Conservation (phyloP, 2,329 filamentous ascomycete species). For the Neurospora crassa region DNA sequence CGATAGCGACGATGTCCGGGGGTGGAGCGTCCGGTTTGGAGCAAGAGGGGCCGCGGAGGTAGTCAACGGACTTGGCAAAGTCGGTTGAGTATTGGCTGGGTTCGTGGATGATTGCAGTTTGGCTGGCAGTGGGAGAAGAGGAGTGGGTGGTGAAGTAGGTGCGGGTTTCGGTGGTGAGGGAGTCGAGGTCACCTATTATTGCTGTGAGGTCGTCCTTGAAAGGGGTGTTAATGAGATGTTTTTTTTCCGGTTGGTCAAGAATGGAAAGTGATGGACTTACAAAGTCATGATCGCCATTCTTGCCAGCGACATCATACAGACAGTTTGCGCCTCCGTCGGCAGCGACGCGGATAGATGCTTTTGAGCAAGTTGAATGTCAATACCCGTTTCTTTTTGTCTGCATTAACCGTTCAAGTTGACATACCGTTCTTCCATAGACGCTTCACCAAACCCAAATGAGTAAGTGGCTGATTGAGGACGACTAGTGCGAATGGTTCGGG, state of each 20-base stretch:
- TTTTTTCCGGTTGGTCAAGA: not conserved
- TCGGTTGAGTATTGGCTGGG: constrained; percentile 84
- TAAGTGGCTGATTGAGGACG: constrained; percentile 43
- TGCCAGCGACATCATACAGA: constrained; percentile 37
- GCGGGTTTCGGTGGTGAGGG: constrained; percentile 52
- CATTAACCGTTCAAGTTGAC: constrained; percentile 4
- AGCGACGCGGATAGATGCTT: constrained; percentile 61
- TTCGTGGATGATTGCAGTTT: constrained; percentile 55
- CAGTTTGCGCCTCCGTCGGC: constrained; percentile 88
- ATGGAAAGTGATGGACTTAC: constrained; percentile 22
- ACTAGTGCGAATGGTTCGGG: constrained; percentile 31
- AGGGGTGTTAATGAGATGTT: not conserved
- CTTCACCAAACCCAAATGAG: constrained; percentile 35
- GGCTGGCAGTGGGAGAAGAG: constrained; percentile 35
- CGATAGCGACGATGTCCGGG: constrained; percentile 66
- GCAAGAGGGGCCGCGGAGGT: constrained; percentile 33
- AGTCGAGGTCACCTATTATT: constrained; percentile 90
- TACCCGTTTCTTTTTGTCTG: not conserved
- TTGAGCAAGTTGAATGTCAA: not conserved
- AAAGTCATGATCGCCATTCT: constrained; percentile 19
- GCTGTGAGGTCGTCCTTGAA: constrained; percentile 50
- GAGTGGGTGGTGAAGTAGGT: constrained; percentile 66
- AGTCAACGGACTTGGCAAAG: constrained; percentile 71
- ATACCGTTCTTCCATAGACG: constrained; percentile 40
- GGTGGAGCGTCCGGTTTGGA: constrained; percentile 5